A percentile compares a stretch with the other conserved stretches of the same genome.
phyloP scores from a whole-genome alignment of 768 basidiomycete genomes.

The Fomitopsis serialis region DNA sequence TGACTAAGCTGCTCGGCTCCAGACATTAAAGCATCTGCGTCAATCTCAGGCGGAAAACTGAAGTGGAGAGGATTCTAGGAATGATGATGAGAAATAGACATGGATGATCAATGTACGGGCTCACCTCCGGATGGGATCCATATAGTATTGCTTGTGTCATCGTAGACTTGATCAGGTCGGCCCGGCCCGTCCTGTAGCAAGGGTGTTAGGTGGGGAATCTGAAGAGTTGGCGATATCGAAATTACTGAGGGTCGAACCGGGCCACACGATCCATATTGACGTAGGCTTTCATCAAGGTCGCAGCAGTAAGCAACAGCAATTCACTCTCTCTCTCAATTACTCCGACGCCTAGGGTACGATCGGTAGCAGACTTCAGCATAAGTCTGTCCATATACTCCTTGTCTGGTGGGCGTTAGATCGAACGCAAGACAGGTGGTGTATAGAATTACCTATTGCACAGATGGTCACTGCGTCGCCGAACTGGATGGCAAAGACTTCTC shows the following conservation, averaged over 20 bases:
- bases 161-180: slow-evolving; percentile 67
- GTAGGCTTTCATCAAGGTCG: slow-evolving; percentile 61
- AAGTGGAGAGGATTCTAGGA: slow-evolving; percentile 71
- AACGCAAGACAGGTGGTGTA: neutral
- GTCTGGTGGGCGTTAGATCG: slow-evolving; percentile 32
- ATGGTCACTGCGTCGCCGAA: slow-evolving; percentile 77
- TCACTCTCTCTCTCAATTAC: slow-evolving; percentile 44
- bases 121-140: slow-evolving; percentile 59
- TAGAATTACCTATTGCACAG: slow-evolving; percentile 51
- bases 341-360: slow-evolving; percentile 68
- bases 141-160: slow-evolving; percentile 84
- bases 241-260: slow-evolving; percentile 60
- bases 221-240: slow-evolving; percentile 4
- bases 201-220: neutral
- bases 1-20: slow-evolving; percentile 73
- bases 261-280: slow-evolving; percentile 58
- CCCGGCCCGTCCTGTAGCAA: slow-evolving; percentile 49
- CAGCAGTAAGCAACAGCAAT: slow-evolving; percentile 59
- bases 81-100: neutral
- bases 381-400: slow-evolving; percentile 69
- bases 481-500: slow-evolving; percentile 54
- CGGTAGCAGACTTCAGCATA: slow-evolving; percentile 60
- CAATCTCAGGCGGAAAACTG: slow-evolving; percentile 75
- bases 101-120: slow-evolving; percentile 2
- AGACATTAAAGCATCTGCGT: slow-evolving; percentile 73